A percentile compares a stretch with the other conserved stretches of the same genome.
Evolutionary conservation across 495 filamentous ascomycete species (phyloP).

Genomic region (Daldinia decipiens): DNA sequence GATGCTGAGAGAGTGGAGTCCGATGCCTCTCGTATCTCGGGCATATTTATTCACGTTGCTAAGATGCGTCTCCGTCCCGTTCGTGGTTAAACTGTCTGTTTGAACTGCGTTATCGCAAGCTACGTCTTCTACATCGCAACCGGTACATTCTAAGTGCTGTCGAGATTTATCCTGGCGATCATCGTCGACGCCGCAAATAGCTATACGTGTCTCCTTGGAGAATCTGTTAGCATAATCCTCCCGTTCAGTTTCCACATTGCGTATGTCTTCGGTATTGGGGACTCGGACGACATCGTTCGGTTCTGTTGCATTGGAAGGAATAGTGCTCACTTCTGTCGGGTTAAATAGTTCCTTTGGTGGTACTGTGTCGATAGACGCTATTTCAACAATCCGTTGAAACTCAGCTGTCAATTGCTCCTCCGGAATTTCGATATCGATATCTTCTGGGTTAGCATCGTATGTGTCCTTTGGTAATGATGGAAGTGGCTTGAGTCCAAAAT

Average conservation of each 20-base stretch:
- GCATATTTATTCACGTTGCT: constrained; percentile 60
- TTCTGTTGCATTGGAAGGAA: not conserved
- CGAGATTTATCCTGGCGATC: not conserved
- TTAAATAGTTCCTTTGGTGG: constrained; percentile 15
- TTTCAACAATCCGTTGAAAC: constrained; percentile 34
- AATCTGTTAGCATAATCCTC: constrained; percentile 16
- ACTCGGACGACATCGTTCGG: not conserved
- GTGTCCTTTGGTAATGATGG: constrained; percentile 39
- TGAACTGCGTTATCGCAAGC: constrained; percentile 38
- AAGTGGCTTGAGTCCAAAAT: constrained; percentile 1
- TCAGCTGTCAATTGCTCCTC: constrained; percentile 51
- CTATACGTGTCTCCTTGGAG: constrained; percentile 4
- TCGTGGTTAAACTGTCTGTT: not conserved
- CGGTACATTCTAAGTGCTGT: not conserved
- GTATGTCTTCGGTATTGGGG: not conserved
- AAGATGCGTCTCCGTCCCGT: constrained; percentile 28
- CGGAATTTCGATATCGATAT: constrained; percentile 59
- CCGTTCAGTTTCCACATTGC: not conserved
- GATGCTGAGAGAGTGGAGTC: constrained; percentile 62
- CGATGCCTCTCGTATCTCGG: constrained; percentile 63
- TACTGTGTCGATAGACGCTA: constrained; percentile 1
- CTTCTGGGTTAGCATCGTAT: constrained; percentile 55
- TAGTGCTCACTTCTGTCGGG: constrained; percentile 15
- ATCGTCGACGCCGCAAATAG: not conserved
- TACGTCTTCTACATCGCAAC: constrained; percentile 23